phyloP scores from a whole-genome alignment of 1,139 yeast genomes.

The Saccharomyces hybrid region DNA sequence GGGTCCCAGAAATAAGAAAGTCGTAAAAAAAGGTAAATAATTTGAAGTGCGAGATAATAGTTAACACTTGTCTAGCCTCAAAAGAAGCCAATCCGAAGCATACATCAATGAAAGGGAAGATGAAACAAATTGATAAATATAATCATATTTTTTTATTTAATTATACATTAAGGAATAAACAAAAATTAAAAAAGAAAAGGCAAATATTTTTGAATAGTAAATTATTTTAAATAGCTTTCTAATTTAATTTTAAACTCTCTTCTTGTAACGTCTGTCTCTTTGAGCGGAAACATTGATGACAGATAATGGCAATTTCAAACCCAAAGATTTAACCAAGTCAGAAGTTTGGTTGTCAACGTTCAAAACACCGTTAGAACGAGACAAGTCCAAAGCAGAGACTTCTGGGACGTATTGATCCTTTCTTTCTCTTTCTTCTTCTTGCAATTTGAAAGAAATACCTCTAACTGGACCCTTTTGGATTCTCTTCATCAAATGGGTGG shows the following conservation, averaged over 20 bases:
- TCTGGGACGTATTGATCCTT: conserved; percentile 99
- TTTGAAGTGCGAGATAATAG: too few relatives aligned
- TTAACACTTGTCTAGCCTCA: too few relatives aligned
- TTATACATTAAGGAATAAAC: conserved; percentile 2
- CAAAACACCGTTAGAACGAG: conserved; percentile 93
- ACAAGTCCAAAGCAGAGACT: conserved; percentile 98
- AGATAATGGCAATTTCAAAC: conserved; percentile 91
- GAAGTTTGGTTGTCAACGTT: conserved; percentile 98
- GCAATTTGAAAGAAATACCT: conserved; percentile 99
- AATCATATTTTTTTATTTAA: conserved; percentile 2
- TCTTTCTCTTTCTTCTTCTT: conserved; percentile 99
- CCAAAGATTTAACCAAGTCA: conserved; percentile 91
- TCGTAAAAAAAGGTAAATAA: too few relatives aligned
- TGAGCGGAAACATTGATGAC: conserved; percentile 90
- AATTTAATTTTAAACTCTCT: conserved; percentile 58
- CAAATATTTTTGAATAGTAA: background rate
- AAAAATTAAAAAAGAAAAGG: conserved; percentile 1
- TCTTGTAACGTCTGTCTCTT: conserved; percentile 94
- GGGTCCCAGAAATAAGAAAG: too few relatives aligned
- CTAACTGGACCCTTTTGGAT: conserved; percentile 99
- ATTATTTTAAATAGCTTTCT: background rate
- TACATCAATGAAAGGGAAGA: too few relatives aligned
- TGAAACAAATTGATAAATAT: background rate
- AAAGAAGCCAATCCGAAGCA: too few relatives aligned
- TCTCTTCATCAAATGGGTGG: conserved; percentile 99